Percentiles rank a stretch among this genome's conserved stretches.
Evolutionary conservation across 2,329 filamentous ascomycete genomes (phyloP).

Genomic region (Escovopsis weberi): DNA sequence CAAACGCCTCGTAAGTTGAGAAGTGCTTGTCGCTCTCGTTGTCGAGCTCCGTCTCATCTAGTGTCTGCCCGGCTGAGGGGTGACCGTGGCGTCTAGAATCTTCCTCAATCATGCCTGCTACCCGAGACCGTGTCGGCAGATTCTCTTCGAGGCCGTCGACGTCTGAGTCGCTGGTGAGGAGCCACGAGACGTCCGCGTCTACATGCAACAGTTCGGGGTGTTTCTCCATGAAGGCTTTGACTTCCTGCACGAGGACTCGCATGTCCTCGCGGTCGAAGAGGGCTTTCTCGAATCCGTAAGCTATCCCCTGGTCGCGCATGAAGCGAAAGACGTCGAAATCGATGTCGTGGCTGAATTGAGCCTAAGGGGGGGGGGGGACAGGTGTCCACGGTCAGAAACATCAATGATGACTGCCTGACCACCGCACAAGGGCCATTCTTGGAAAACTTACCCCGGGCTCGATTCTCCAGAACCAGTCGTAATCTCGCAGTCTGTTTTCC

Average conservation of each 20-base stretch:
- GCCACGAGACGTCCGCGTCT: slow-evolving; percentile 34
- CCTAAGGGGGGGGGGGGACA: slow-evolving; percentile 16
- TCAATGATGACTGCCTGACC: neutral
- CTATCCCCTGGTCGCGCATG: slow-evolving; percentile 73
- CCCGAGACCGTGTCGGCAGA: neutral
- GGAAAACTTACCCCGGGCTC: slow-evolving; percentile 39
- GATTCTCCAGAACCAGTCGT: slow-evolving; percentile 47
- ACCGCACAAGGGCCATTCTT: too few relatives aligned
- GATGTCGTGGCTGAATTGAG: slow-evolving; percentile 43
- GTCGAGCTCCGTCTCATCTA: slow-evolving; percentile 5
- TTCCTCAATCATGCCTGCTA: slow-evolving; percentile 9
- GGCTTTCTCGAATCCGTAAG: slow-evolving; percentile 51
- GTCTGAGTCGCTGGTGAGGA: slow-evolving; percentile 16
- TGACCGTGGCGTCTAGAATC: slow-evolving; percentile 6
- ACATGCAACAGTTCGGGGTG: slow-evolving; percentile 29
- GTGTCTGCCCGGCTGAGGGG: slow-evolving; percentile 5
- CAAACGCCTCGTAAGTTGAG: slow-evolving; percentile 15
- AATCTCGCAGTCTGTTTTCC: slow-evolving; percentile 51
- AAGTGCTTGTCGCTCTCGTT: slow-evolving; percentile 2
- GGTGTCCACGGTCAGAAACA: neutral
- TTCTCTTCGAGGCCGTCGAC: neutral
- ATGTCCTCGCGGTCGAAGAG: slow-evolving; percentile 29
- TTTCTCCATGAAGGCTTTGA: slow-evolving; percentile 29
- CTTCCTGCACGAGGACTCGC: slow-evolving; percentile 29
- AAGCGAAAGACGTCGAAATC: slow-evolving; percentile 78